Percentiles rank a stretch among this genome's conserved stretches.
Evolutionary conservation across 2,329 filamentous ascomycete species (phyloP).

Genomic region (Parasarocladium wereldwijsianum): DNA sequence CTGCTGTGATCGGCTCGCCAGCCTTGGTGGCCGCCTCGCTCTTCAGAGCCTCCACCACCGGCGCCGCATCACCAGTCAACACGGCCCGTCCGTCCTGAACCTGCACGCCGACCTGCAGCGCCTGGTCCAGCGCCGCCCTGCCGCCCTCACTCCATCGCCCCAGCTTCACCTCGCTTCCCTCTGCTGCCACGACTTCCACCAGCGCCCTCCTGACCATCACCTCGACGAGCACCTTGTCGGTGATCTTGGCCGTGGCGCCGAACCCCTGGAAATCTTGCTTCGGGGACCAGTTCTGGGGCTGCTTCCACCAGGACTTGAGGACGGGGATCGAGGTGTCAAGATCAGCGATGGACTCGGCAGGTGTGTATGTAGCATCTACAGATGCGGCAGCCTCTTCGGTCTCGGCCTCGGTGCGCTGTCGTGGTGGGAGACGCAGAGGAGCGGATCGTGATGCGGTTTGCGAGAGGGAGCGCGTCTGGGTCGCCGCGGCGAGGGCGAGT

Average conservation of each 20-base stretch:
- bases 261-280: slow-evolving; percentile 31
- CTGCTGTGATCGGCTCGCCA: slow-evolving; percentile 8
- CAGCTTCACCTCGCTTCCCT: slow-evolving; percentile 16
- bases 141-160: slow-evolving; percentile 19
- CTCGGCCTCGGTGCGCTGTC: slow-evolving; percentile 16
- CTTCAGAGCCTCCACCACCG: slow-evolving; percentile 17
- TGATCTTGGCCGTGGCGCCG: slow-evolving; percentile 19
- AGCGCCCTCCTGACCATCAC: slow-evolving; percentile 34
- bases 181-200: slow-evolving; percentile 33
- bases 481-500: too few species aligned
- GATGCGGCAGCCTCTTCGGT: slow-evolving; percentile 16
- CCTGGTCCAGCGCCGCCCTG: slow-evolving; percentile 17
- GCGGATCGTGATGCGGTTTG: too few species aligned
- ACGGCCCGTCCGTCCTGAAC: slow-evolving; percentile 24
- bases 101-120: slow-evolving; percentile 22
- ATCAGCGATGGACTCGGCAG: slow-evolving; percentile 28
- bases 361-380: slow-evolving; percentile 25
- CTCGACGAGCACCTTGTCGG: slow-evolving; percentile 30
- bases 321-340: slow-evolving; percentile 30
- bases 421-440: slow-evolving; percentile 18
- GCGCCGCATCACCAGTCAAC: slow-evolving; percentile 21
- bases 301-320: slow-evolving; percentile 37
- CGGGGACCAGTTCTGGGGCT: slow-evolving; percentile 33
- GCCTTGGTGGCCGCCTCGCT: not conserved
- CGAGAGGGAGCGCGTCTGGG: too few species aligned